phyloP scores from a whole-genome alignment of 331 rosid species.

The Rosa hybrid region DNA sequence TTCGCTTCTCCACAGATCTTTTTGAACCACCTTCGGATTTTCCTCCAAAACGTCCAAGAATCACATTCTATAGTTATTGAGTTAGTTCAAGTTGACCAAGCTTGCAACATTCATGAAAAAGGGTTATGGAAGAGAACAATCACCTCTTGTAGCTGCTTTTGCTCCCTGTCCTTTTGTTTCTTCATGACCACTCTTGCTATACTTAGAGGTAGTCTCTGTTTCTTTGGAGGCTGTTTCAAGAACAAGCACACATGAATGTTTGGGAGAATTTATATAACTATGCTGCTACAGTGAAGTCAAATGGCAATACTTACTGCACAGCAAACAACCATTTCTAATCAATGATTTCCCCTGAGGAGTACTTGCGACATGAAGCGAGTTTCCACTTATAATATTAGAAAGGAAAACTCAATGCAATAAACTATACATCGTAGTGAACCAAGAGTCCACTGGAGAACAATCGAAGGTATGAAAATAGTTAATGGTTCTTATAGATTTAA shows the following conservation, averaged over 20 bases:
- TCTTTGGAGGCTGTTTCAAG: constrained; percentile 59
- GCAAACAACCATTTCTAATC: not conserved
- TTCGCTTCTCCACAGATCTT: constrained; percentile 48
- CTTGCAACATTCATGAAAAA: not conserved
- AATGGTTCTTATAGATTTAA: not conserved
- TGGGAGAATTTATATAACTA: not conserved
- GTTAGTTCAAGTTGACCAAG: constrained; percentile 8
- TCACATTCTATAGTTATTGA: constrained; percentile 41
- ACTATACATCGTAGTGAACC: not conserved
- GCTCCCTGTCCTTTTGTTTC: constrained; percentile 79
- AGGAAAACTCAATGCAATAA: not conserved
- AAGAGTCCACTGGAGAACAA: not conserved
- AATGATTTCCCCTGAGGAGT: not conserved
- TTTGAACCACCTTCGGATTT: constrained; percentile 38
- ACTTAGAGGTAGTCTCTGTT: constrained; percentile 69
- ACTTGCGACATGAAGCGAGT: not conserved
- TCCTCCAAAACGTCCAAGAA: constrained; percentile 63
- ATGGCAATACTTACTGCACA: not conserved
- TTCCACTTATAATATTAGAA: not conserved
- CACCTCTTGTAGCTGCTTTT: constrained; percentile 77
- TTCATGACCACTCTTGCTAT: constrained; percentile 85
- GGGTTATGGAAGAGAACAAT: constrained; percentile 12
- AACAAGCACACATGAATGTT: constrained; percentile 13
- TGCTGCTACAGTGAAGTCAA: not conserved
- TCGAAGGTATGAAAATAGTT: not conserved